Base-by-base conservation (phyloP, 2,329 filamentous ascomycete genomes). In the Talaromyces sp. region DNA sequence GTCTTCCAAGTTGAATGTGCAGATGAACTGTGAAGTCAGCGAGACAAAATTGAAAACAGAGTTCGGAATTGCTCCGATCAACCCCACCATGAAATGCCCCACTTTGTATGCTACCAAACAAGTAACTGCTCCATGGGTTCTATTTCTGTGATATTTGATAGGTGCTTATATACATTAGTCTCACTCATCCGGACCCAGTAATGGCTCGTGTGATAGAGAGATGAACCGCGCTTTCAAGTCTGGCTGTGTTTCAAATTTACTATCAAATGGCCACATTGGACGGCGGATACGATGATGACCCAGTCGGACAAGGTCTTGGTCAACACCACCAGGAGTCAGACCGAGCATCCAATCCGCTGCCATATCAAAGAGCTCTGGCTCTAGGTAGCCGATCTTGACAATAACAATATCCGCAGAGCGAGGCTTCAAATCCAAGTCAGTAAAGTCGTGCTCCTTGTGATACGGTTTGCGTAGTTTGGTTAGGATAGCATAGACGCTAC, bases 311-410 rank as follows among this genome's bases (percentile, higher is more conserved):
- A 86, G 70, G 65, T 85, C 80, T 70, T 85, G 84, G 68, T 86
- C 82, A 10, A 86, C 84, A 9, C 83, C 83, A 0, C 83, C 84
- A 0, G 83, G 83, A 0, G 83, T 85, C 16, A 86, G 73, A 0
- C 76, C 84, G 1, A 85, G 76, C 80, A 85, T 84, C 84, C 83
- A 86, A 62, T 82, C 83, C 8, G 75, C 75, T 0, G 83, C 80
- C 83, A 86, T 86, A 60, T 79, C 79, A 66, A 84, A 84, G 4
- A 85, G 73, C 69, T 86, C 80, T 3, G 84, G 84, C 69, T 86
- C 84, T 1, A 86, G 72, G 64, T 85, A 86, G 16, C 84, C 84
- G 52, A 86, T 86, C 71, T 86, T 85, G 27, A 85, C 83, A 50
- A 86, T 79, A 0, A 85, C 83, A 24, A 86, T 79, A 67, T 84